Base-by-base conservation (phyloP, 1,284 basidiomycete species). In the Heterobasidion irregulare region DNA sequence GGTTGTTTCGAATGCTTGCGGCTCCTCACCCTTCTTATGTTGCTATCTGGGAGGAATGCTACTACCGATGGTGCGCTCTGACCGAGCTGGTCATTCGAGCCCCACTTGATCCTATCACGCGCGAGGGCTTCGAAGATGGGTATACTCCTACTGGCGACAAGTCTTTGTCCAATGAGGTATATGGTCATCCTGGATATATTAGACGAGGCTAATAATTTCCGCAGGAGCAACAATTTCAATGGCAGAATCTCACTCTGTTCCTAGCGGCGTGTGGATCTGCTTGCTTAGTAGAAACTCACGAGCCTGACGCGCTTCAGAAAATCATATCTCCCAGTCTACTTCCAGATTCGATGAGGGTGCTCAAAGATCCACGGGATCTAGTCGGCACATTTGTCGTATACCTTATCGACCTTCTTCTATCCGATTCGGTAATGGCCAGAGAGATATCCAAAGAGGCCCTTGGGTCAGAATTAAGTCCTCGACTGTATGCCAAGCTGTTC, bases 211-310 rank as follows among this genome's bases (percentile, higher is more conserved):
- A 13, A 50, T 19, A 15, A 6, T 10, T 50, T 2, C 33, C 43
- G 53, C 62, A 91, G 84, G 90, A 93, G 16, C 79, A 85, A 58
- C 81, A 84, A 46, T 80, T 78, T 45, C 84, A 93, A 61, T 97
- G 94, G 94, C 88, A 93, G 65, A 94, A 96, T 67, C 74, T 93
- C 19, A 87, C 90, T 0, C 74, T 92, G 33, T 92, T 91, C 68
- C 71, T 96, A 46, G 83, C 89, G 15, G 82, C 90, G 1, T 80
- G 89, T 32, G 85, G 88, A 43, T 84, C 86, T 2, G 76, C 83
- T 6, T 91, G 86, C 59, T 69, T 82, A 12, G 73, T 75, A 50
- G 82, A 83, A 18, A 69, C 72, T 33, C 72, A 76, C 52, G 75
- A 82, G 53, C 65, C 75, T 44, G 65, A 69, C 10, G 70, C 76